Evolutionary conservation across 805 yeast species (phyloP), one percentile per base, ranked within the genome.

Genomic region (Candida gorgasii): DNA sequence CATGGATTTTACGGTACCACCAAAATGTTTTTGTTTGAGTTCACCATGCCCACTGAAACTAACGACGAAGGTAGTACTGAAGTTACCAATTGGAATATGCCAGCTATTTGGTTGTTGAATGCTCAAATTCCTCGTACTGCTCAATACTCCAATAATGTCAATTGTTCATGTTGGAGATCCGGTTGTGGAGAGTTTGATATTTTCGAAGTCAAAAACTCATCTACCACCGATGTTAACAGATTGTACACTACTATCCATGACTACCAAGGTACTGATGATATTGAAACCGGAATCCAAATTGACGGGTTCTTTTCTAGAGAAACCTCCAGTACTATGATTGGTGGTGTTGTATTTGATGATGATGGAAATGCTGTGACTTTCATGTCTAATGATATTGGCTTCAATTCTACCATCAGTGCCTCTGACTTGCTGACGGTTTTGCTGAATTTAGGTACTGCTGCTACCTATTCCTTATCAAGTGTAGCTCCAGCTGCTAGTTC

Each of bases 131-230:
- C 99, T 69, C 87, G 99, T 77, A 90, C 97, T 53, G 69, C 83
- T 58, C 98, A 93, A 73, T 93, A 93, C 70, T 97, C 97, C 63
- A 76, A 83, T 51, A 72, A 73, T 47, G 63, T 82, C 18, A 62
- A 78, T 17, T 93, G 98, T 76, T 89, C 97, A 20, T 93, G 99
- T 78, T 93, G 99, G 99, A 56, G 78, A 40, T 78, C 96, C 43
- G 84, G 84, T 57, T 93, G 99, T 73, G 99, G 99, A 74, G 99
- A 93, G 76, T 75, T 93, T 57, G 99, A 93, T 70, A 75, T 89
- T 57, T 93, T 92, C 58, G 92, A 85, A 65, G 81, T 80, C 30
- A 75, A 82, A 79, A 84, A 84, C 62, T 40, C 43, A 13, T 50
- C 51, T 13, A 13, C 36, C 12, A 19, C 26, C 15, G 41, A 44